Percentiles rank a stretch among this genome's conserved stretches.
These are phyloP conservation scores for Boletus speciosus DNA, from an alignment of 768 basidiomycete species.

Conservation along the genomic window DNA sequence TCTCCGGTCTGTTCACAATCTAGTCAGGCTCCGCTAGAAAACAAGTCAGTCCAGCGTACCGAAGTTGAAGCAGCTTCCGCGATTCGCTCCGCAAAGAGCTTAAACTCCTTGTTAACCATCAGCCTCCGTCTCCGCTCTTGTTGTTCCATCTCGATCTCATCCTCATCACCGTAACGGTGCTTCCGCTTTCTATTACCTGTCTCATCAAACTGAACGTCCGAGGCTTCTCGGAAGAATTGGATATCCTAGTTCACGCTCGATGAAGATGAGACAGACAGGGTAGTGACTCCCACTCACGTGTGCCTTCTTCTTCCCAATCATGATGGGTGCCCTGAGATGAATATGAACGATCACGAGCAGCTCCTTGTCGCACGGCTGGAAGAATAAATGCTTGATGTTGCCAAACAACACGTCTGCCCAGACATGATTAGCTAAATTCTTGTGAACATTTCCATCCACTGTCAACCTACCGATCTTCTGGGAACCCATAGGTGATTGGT, in stretches of 20 bases:
- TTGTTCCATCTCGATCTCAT: slow-evolving; percentile 98
- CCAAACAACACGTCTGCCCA: slow-evolving; percentile 83
- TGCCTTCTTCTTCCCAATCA: slow-evolving; percentile 98
- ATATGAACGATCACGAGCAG: slow-evolving; percentile 91
- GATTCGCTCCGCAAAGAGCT: slow-evolving; percentile 87
- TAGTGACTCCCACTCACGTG: slow-evolving; percentile 51
- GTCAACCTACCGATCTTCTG: slow-evolving; percentile 80
- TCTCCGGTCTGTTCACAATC: slow-evolving; percentile 60
- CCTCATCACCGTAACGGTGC: slow-evolving; percentile 96
- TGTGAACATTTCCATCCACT: not conserved
- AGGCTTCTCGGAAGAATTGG: slow-evolving; percentile 97
- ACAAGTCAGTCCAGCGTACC: slow-evolving; percentile 43
- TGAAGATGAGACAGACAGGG: not conserved
- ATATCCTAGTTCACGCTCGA: slow-evolving; percentile 60
- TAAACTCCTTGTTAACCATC: slow-evolving; percentile 91
- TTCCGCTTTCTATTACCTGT: slow-evolving; percentile 98
- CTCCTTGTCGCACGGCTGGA: slow-evolving; percentile 98
- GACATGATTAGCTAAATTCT: slow-evolving; percentile 2
- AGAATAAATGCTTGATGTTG: slow-evolving; percentile 98
- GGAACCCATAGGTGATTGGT: slow-evolving; percentile 79
- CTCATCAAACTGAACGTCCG: slow-evolving; percentile 97
- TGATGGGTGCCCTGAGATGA: slow-evolving; percentile 92
- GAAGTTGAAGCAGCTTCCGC: slow-evolving; percentile 77
- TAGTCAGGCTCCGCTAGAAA: not conserved
- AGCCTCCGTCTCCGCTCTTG: slow-evolving; percentile 90